Percentiles rank a stretch among this genome's conserved stretches.
Evolutionary conservation across 495 filamentous ascomycete genomes (phyloP).

Genomic region (Penicillium simplicissimum): DNA sequence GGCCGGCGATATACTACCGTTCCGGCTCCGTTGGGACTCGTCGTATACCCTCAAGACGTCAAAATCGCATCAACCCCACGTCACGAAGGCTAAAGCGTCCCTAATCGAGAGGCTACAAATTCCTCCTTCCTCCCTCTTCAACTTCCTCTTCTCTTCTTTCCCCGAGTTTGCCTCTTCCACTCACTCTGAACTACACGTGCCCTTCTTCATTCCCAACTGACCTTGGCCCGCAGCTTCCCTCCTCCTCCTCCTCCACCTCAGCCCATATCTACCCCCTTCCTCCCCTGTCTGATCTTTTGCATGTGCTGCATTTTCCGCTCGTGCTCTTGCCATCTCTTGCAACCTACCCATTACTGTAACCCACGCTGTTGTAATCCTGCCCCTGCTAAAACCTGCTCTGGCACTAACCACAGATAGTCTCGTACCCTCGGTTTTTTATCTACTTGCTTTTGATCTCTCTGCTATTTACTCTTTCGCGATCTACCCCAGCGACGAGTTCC

Average conservation of each 20-base stretch:
- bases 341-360: background rate
- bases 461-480: slow-evolving; percentile 5
- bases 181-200: background rate
- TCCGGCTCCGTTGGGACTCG: background rate
- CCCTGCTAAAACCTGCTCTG: too few species aligned
- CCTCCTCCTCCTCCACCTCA: background rate
- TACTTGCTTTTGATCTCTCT: background rate
- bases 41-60: background rate
- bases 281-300: background rate
- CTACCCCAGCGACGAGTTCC: slow-evolving; percentile 15
- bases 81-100: background rate
- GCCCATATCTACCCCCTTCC: background rate
- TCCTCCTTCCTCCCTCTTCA: background rate
- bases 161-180: background rate
- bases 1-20: background rate
- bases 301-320: background rate
- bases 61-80: background rate
- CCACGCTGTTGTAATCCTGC: too few species aligned
- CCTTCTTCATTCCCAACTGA: slow-evolving; percentile 1
- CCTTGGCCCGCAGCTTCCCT: background rate
- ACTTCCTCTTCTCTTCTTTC: background rate
- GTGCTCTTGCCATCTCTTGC: background rate
- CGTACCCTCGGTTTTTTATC: too few species aligned
- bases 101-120: background rate
- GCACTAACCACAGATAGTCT: too few species aligned